Base-by-base conservation (phyloP, 2,329 filamentous ascomycete species). In the Venturia aucupariae region DNA sequence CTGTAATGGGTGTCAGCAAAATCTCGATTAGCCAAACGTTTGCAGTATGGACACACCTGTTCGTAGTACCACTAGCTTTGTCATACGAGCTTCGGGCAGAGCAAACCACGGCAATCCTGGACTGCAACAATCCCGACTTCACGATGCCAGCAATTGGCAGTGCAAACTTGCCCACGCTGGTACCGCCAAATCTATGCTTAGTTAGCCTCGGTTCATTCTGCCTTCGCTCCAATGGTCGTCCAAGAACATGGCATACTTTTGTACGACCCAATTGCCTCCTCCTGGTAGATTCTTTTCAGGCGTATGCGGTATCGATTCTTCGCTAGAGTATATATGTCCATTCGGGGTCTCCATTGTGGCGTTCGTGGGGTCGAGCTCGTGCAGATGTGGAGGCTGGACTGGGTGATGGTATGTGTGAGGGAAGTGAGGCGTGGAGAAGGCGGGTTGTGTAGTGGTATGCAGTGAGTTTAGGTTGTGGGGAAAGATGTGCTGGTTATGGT, bases 71-170 rank as follows among this genome's bases (percentile, higher is more conserved):
- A 70, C 95, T 91, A 64, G 87, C 85, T 79, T 99, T 99, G 74
- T 93, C 96, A 67, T 91, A 92, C 66, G 90, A 94, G 78, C 92
- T 97, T 74, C 94, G 84, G 51, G 94, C 94, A 67, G 94, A 99
- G 78, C 94, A 99, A 65, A 99, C 93, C 65, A 99, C 88, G 65
- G 92, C 92, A 68, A 97, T 86, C 75, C 87, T 87, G 73, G 91
- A 87, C 65, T 85, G 79, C 64, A 80, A 79, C 64, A 95, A 72
- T 0, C 41, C 64, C 11, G 35, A 64, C 60, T 61, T 22, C n/a
- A 66, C 65, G 35, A 67, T 67, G 41, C 38, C 51, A 44, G 65
- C 60, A 22, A 67, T 67, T 22, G 57, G 51, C 41, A 60, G n/a
- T 17, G 65, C 60, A 32, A 62, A 66, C 61, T 67, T 67, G 70